These are phyloP conservation scores for Ceratorhiza oryzae-sativae DNA, from an alignment of 1,284 basidiomycete genomes.

Conservation along the genomic window DNA sequence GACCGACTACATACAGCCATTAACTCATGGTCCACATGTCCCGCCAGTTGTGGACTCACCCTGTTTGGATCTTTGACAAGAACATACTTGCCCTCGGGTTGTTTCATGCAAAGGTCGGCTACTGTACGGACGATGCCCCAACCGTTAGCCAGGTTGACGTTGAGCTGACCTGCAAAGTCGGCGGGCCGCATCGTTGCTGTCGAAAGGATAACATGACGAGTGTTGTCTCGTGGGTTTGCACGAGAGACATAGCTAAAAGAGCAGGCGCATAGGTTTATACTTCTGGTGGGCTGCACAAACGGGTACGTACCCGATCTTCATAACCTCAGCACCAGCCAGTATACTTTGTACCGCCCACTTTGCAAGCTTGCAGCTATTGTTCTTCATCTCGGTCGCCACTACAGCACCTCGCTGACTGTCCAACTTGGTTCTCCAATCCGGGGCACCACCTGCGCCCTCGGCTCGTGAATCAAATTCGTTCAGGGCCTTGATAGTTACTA, in stretches of 20 bases:
- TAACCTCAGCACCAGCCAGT: conserved; percentile 92
- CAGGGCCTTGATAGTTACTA: conserved; percentile 92
- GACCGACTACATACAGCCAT: conserved; percentile 69
- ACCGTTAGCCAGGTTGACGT: conserved; percentile 93
- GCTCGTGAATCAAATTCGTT: conserved; percentile 98
- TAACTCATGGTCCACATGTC: conserved; percentile 2
- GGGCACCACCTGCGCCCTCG: conserved; percentile 88
- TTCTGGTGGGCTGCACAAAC: not conserved
- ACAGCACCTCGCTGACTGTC: conserved; percentile 98
- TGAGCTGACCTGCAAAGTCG: conserved; percentile 95
- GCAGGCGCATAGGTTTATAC: not conserved
- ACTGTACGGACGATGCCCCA: conserved; percentile 98
- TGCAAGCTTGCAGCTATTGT: conserved; percentile 98
- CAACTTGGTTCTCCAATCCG: conserved; percentile 96
- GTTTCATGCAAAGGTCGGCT: conserved; percentile 90
- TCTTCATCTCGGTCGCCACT: conserved; percentile 99
- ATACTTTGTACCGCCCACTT: conserved; percentile 98
- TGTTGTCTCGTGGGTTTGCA: conserved; percentile 91
- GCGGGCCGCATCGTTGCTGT: conserved; percentile 93
- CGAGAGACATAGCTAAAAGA: conserved; percentile 84
- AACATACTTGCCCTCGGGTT: conserved; percentile 96
- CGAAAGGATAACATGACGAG: conserved; percentile 94
- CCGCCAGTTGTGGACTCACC: conserved; percentile 60
- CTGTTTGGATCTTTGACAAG: conserved; percentile 96
- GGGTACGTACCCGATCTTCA: conserved; percentile 91